These are phyloP conservation scores for Calonectria henricotiae DNA, from an alignment of 2,329 filamentous ascomycete species.

Conservation along the genomic window DNA sequence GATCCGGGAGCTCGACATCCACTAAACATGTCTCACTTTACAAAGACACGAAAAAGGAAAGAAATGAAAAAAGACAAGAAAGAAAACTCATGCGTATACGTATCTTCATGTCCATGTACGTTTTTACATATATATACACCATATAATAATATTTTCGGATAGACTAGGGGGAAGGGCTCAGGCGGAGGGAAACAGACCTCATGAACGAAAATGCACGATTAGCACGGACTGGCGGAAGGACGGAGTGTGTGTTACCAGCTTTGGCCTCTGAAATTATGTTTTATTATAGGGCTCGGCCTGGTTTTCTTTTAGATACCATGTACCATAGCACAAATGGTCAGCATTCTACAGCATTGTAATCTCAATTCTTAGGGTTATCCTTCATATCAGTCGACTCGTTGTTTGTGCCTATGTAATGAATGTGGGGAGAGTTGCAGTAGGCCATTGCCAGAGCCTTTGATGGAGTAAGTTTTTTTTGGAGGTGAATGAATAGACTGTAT, in stretches of 20 bases:
- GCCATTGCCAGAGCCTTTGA: no score
- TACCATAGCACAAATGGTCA: conserved; percentile 41
- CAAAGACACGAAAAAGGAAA: conserved; percentile 23
- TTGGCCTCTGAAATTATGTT: conserved; percentile 11
- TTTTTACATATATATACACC: conserved; percentile 36
- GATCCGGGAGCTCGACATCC: conserved; percentile 58
- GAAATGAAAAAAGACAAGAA: conserved; percentile 12
- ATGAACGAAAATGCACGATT: conserved; percentile 35
- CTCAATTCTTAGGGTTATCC: conserved; percentile 23
- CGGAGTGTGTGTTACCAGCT: conserved; percentile 23
- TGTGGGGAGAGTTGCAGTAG: neutral
- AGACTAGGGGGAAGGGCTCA: conserved; percentile 38
- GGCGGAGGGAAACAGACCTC: conserved; percentile 32
- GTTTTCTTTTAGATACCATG: conserved; percentile 51
- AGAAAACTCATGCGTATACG: conserved; percentile 30
- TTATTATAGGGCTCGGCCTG: conserved; percentile 39
- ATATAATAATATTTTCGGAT: conserved; percentile 44
- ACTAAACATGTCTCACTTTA: conserved; percentile 46
- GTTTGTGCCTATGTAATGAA: neutral
- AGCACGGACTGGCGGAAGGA: conserved; percentile 25
- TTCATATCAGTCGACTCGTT: neutral
- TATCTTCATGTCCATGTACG: conserved; percentile 39
- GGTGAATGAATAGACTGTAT: no score
- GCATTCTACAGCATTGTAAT: conserved; percentile 43
- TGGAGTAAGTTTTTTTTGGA: no score